Conservation (phyloP, 2,329 filamentous ascomycete genomes). For the Tolypocladium capitatum region DNA sequence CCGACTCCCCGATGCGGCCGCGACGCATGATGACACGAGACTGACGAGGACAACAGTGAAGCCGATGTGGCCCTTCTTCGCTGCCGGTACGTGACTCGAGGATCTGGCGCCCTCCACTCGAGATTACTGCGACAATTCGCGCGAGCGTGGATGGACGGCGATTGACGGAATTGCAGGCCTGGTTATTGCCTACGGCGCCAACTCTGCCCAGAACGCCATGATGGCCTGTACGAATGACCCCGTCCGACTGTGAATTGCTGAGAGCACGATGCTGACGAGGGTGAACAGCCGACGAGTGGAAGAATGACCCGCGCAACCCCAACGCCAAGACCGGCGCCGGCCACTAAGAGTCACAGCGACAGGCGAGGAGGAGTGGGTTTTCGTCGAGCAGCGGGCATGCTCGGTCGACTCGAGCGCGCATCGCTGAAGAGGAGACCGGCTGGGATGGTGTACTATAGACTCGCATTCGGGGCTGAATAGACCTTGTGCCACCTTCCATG, state of each 20-base stretch:
- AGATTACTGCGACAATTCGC: neutral
- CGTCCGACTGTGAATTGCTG: neutral
- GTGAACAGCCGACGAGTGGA: slow-evolving; percentile 71
- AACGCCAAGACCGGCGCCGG: slow-evolving; percentile 31
- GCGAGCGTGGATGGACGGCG: neutral
- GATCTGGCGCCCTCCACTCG: neutral
- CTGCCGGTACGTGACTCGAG: slow-evolving; percentile 60
- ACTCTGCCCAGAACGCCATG: slow-evolving; percentile 65
- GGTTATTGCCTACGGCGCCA: slow-evolving; percentile 84
- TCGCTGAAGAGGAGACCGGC: slow-evolving; percentile 5
- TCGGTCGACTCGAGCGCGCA: slow-evolving; percentile 13
- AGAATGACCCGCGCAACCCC: slow-evolving; percentile 91
- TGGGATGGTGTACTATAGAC: slow-evolving; percentile 29
- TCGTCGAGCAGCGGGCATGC: slow-evolving; percentile 10
- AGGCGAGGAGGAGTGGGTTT: slow-evolving; percentile 9
- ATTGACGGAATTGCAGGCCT: slow-evolving; percentile 41
- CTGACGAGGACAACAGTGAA: slow-evolving; percentile 46
- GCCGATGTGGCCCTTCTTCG: slow-evolving; percentile 88
- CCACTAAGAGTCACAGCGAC: slow-evolving; percentile 25
- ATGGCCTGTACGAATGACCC: slow-evolving; percentile 50
- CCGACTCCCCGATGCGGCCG: slow-evolving; percentile 5
- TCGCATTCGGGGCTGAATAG: slow-evolving; percentile 20
- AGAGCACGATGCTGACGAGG: slow-evolving; percentile 11
- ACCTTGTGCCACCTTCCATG: slow-evolving; percentile 12
- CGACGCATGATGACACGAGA: slow-evolving; percentile 10